Evolutionary conservation across 2,329 filamentous ascomycete genomes (phyloP), one percentile per base, ranked within the genome.

Genomic region (Beauveria sp.): DNA sequence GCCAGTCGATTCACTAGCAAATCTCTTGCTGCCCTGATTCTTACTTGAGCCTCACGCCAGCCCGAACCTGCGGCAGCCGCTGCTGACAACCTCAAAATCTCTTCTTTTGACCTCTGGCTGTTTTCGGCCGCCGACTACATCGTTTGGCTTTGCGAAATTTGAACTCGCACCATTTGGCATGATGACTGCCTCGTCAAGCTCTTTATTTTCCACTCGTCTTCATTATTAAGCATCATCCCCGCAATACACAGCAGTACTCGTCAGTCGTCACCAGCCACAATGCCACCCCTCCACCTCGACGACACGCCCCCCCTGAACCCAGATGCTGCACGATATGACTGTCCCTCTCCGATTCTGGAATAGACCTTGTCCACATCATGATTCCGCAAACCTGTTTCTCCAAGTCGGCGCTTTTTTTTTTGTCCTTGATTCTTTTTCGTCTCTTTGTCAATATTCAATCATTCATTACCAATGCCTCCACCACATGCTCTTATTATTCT

Each of bases 251-350:
- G 5, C 14, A 38, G 18, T 51, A 43, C 6, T 45, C 9, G 5
- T 30, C 38, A 45, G 2, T 45, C 9, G 5, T 30, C 26, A 45
- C 43, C 22, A 51, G 30, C 20, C 46, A 50, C 45, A 56, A 3
- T 18, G 20, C 28, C n/a, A 28, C 34, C 28, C 24, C 12, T 5
- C 43, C 16, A 12, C 14, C 18, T 38, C 30, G 18, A 16, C 46
- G 5, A 16, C 40, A 55, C 55, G 47, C 62, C n/a, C 30, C 60
- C 45, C 14, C 40, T 50, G 47, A 52, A 40, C 42, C 63, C 56
- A 60, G 62, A 47, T 64, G 59, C 60, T 65, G 63, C 63, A 64
- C 56, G 56, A 64, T 64, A 60, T 65, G 63, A 65, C 62, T 51
- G 45, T 57, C 60, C 43, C 61, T 65, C 59, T 65, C 63, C 60